These are phyloP conservation scores for Saturnispora zaruensis DNA, from an alignment of 805 yeast genomes.

Conservation along the genomic window DNA sequence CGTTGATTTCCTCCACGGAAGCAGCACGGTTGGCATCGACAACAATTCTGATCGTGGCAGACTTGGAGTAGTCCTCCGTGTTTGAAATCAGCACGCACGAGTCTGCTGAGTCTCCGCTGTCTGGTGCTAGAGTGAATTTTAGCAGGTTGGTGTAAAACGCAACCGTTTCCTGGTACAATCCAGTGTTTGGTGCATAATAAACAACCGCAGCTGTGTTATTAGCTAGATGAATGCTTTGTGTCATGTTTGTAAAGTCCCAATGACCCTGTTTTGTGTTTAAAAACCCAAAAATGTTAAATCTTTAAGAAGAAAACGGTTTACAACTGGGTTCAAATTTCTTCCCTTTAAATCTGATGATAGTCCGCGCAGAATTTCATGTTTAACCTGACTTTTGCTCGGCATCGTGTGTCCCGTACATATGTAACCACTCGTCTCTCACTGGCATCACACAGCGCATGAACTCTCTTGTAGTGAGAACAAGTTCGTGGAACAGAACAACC, in stretches of 20 bases:
- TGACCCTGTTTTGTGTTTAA: not conserved
- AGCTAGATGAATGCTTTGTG: constrained; percentile 27
- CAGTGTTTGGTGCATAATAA: constrained; percentile 42
- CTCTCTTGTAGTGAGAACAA: constrained; percentile 79
- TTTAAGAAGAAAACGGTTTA: not conserved
- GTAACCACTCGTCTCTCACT: constrained; percentile 62
- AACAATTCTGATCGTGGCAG: constrained; percentile 19
- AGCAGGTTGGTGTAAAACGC: constrained; percentile 48
- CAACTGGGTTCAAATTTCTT: not conserved
- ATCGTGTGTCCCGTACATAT: constrained; percentile 58
- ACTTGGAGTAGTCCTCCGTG: constrained; percentile 20
- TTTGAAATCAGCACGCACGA: constrained; percentile 27
- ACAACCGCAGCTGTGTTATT: constrained; percentile 49
- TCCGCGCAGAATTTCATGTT: not conserved
- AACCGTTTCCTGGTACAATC: constrained; percentile 37
- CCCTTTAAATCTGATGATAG: constrained; percentile 1
- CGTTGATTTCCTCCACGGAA: constrained; percentile 19
- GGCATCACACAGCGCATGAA: constrained; percentile 79
- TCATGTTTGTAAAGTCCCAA: constrained; percentile 3
- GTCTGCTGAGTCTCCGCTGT: constrained; percentile 15
- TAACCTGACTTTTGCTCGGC: constrained; percentile 7
- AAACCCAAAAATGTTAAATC: not conserved
- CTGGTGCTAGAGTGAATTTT: constrained; percentile 22
- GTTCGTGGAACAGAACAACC: constrained; percentile 68
- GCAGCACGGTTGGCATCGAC: constrained; percentile 24